Base-by-base conservation (phyloP, 2,329 filamentous ascomycete species). In the Pseudohalonectria lignicola region DNA sequence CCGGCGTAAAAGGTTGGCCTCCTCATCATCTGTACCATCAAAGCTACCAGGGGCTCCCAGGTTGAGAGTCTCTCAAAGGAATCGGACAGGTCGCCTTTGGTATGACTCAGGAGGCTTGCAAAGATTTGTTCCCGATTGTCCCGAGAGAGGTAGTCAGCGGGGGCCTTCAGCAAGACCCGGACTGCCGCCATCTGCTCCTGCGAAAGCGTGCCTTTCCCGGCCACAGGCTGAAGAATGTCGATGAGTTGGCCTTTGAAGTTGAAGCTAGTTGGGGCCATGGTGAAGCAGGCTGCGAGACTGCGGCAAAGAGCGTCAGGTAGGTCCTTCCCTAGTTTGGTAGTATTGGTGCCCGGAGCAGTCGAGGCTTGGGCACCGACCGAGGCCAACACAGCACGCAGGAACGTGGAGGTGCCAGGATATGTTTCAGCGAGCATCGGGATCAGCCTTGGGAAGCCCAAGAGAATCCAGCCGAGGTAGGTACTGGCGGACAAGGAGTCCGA, bases 1-100 rank as follows among this genome's bases (percentile, higher is more conserved):
- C 56, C 56, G 31, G 67, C 55, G 45, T 74, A 69, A 40, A 71
- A 71, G 0, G 67, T 71, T 1, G 70, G 61, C n/a, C 61, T 59
- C 5, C 53, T 50, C 62, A 73, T 70, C 18, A 74, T 51, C 46
- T 69, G 74, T 3, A 61, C 51, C 44, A 65, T 61, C 34, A 76
- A 46, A 16, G 62, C 59, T 6, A 75, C 52, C 5, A 67, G 47
- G 9, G 56, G 41, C 36, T 55, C 59, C 55, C 60, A 63, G 11
- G 15, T 31, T 7, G 19, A 10, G 7, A 25, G 3, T 8, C 19
- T 29, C 6, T 37, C 36, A 3, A 25, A 19, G 6, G 36, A 31
- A 7, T 19, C 19, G 25, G 36, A 18, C n/a, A 19, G 15, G 11
- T 26, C n/a, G 23, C n/a, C n/a, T 20, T 31, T 8, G n/a, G 21